These are phyloP conservation scores for Phytophthora kernoviae DNA, from an alignment of 352 stramenopile genomes.

Conservation along the genomic window DNA sequence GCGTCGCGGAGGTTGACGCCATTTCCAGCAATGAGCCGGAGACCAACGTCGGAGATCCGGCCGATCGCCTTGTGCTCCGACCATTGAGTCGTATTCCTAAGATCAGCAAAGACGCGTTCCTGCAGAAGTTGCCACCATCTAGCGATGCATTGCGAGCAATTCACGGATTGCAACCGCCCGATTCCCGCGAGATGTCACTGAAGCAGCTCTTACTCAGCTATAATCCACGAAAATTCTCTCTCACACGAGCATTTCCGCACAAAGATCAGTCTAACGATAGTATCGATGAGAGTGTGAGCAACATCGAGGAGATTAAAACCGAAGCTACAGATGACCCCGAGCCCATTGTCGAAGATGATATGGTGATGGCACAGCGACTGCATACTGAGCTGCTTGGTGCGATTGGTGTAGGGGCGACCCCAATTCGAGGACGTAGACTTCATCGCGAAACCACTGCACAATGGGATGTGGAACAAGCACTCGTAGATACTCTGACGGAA, in stretches of 20 bases:
- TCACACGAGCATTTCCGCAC: slow-evolving; percentile 65
- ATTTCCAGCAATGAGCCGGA: slow-evolving; percentile 17
- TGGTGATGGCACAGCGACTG: slow-evolving; percentile 14
- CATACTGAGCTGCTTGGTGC: slow-evolving; percentile 24
- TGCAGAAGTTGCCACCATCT: slow-evolving; percentile 57
- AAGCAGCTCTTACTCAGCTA: slow-evolving; percentile 77
- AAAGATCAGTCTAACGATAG: slow-evolving; percentile 9
- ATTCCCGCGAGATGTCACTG: slow-evolving; percentile 68
- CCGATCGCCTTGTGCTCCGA: slow-evolving; percentile 35
- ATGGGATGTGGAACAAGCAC: slow-evolving; percentile 54
- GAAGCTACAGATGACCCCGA: slow-evolving; percentile 3
- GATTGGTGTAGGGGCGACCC: slow-evolving; percentile 29
- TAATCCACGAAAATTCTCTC: slow-evolving; percentile 73
- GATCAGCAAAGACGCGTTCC: slow-evolving; percentile 50
- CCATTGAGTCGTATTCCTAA: slow-evolving; percentile 51
- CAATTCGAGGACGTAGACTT: slow-evolving; percentile 20
- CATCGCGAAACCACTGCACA: slow-evolving; percentile 20
- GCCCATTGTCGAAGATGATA: slow-evolving; percentile 14
- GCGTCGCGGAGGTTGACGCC: slow-evolving; percentile 33
- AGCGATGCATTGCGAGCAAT: slow-evolving; percentile 54
- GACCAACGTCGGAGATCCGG: slow-evolving; percentile 5
- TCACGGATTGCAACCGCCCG: slow-evolving; percentile 44
- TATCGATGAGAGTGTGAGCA: slow-evolving; percentile 1
- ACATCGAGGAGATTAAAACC: slow-evolving; percentile 6
- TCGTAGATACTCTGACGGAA: slow-evolving; percentile 35